Evolutionary conservation across 169 alveolate species (phyloP).

Genomic region (Cryptosporidium viatorum): DNA sequence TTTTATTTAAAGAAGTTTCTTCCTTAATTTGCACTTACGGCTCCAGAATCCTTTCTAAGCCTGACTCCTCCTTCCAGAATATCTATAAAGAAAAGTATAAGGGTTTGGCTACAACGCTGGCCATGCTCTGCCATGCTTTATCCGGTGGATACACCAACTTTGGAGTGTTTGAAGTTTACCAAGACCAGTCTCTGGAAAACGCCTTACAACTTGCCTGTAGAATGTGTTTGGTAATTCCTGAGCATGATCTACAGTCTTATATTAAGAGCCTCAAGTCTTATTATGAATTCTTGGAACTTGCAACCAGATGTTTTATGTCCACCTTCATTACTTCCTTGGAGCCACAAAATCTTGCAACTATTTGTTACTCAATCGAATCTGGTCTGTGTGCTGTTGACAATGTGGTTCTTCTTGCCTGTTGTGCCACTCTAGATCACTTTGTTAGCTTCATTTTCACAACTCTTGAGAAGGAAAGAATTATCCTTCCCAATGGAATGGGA

Average conservation of each 20-base stretch:
- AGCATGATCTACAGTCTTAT: constrained; percentile 86
- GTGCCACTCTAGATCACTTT: constrained; percentile 69
- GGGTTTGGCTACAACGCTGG: constrained; percentile 89
- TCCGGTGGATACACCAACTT: constrained; percentile 92
- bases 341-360: constrained; percentile 69
- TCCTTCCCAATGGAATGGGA: constrained; percentile 58
- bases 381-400: constrained; percentile 75
- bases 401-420: constrained; percentile 71
- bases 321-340: constrained; percentile 74
- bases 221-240: constrained; percentile 90
- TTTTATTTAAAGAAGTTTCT: constrained; percentile 90
- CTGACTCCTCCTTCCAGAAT: constrained; percentile 83
- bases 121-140: constrained; percentile 89
- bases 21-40: constrained; percentile 83
- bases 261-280: constrained; percentile 87
- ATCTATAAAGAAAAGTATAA: constrained; percentile 90
- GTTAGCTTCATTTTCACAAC: constrained; percentile 47
- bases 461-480: constrained; percentile 41
- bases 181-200: constrained; percentile 90
- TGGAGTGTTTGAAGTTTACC: constrained; percentile 93
- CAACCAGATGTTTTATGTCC: constrained; percentile 88
- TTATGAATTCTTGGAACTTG: constrained; percentile 89
- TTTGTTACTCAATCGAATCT: constrained; percentile 63
- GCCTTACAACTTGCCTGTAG: constrained; percentile 89
- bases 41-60: constrained; percentile 81